Conservation (phyloP, 441 rosid species). For the Brassica balearica region DNA sequence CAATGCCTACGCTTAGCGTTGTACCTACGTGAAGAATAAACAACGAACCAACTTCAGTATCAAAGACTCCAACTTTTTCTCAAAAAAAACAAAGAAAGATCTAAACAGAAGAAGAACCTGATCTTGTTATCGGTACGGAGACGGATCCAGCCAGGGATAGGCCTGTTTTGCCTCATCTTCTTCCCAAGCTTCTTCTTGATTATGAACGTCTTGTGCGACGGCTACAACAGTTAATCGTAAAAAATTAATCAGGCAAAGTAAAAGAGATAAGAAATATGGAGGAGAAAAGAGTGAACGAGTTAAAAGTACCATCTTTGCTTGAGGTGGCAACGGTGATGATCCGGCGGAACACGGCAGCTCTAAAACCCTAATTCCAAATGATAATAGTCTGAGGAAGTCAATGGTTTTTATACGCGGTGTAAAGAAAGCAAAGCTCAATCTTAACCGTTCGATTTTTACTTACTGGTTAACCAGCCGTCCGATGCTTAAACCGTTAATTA, state of each 20-base stretch:
- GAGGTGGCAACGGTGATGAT: conserved; percentile 20
- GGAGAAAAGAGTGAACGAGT: background rate
- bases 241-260: background rate
- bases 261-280: background rate
- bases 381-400: background rate
- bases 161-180: conserved; percentile 94
- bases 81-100: background rate
- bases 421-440: conserved; percentile 3
- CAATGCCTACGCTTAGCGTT: conserved; percentile 95
- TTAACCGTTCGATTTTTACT: conserved; percentile 22
- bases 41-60: background rate
- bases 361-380: conserved; percentile 16
- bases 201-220: conserved; percentile 83
- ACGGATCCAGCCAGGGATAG: conserved; percentile 85
- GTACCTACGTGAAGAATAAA: conserved; percentile 52
- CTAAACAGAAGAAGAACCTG: conserved; percentile 46
- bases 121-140: conserved; percentile 82
- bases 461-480: conserved; percentile 20
- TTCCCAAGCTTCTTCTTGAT: conserved; percentile 85
- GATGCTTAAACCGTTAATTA: conserved; percentile 7
- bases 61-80: background rate
- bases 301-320: conserved; percentile 11
- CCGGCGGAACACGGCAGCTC: conserved; percentile 34
- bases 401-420: conserved; percentile 8
- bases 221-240: conserved; percentile 44